Base-by-base conservation (phyloP, 306 rosid species). In the Boehmeria nivea region DNA sequence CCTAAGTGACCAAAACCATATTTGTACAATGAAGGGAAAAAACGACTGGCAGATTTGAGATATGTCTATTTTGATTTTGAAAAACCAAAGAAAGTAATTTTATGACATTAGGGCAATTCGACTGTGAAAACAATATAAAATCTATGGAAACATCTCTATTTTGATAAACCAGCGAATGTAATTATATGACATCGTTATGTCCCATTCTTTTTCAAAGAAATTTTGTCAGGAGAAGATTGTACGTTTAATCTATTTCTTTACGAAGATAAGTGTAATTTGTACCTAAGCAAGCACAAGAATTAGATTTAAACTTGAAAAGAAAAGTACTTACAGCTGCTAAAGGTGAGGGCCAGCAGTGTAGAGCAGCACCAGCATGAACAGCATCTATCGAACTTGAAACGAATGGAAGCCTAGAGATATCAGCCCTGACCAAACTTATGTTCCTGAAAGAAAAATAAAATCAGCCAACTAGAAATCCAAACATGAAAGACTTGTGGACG, bases 261-360 rank as follows among this genome's bases (percentile, higher is more conserved):
- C n/a, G n/a, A n/a, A n/a, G n/a, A n/a, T n/a, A n/a, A n/a, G n/a
- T n/a, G n/a, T n/a, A n/a, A n/a, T n/a, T n/a, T 36, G 25, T 51
- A 44, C 43, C 63, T 18, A 26, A 31, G 62, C 26, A 59, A 73
- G 58, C 38, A 48, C 46, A 58, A 63, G 51, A 54, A 18, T 18
- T 60, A 37, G 43, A 38, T 28, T 24, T 22, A 63, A 83, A 43
- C 33, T 49, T 36, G n/a, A n/a, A n/a, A n/a, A n/a, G n/a, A n/a
- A 59, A 37, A 64, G 50, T 45, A 65, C 97, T 78, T 71, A 91
- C 98, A 70, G 81, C 96, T 19, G 85, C 63, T 53, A 72, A 80
- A 43, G 95, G 95, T 66, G 96, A 87, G 74, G 96, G 98, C 98
- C 98, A 84, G 66, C 98, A 91, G 50, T 91, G 96, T 37, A 91